These are phyloP conservation scores for Cladosporium sp. DNA, from an alignment of 2,329 filamentous ascomycete species.

Conservation along the genomic window DNA sequence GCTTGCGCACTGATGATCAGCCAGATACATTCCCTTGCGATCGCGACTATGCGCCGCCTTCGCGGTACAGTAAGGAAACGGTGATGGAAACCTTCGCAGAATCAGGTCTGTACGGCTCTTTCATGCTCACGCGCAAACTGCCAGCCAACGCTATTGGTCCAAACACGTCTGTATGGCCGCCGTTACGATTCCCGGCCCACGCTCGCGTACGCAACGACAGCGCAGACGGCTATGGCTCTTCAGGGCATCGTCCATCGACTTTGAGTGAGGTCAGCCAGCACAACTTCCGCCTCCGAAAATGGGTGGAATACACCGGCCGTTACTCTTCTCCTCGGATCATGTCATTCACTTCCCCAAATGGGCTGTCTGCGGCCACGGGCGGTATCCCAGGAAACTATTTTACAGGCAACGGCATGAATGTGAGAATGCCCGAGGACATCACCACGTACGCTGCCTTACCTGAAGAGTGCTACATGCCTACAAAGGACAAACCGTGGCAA, in stretches of 20 bases:
- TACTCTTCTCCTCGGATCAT: conserved; percentile 26
- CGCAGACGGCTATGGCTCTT: conserved; percentile 40
- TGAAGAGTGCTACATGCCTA: conserved; percentile 73
- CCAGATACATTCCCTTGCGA: conserved; percentile 19
- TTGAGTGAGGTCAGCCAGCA: conserved; percentile 61
- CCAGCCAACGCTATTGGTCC: conserved; percentile 39
- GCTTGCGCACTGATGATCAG: conserved; percentile 19
- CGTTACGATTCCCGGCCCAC: conserved; percentile 61
- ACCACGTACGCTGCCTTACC: conserved; percentile 70
- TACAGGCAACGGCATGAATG: conserved; percentile 38
- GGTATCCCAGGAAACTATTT: conserved; percentile 24
- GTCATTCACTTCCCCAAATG: conserved; percentile 23
- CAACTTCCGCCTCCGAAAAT: conserved; percentile 70
- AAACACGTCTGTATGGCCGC: conserved; percentile 63
- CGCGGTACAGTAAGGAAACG: conserved; percentile 47
- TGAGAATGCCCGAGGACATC: conserved; percentile 50
- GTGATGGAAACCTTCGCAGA: conserved; percentile 43
- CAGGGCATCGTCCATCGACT: conserved; percentile 46
- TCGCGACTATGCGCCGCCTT: conserved; percentile 17
- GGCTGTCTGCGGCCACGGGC: conserved; percentile 25
- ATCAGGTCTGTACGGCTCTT: conserved; percentile 57
- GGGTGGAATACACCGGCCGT: conserved; percentile 60
- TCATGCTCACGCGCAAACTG: conserved; percentile 59
- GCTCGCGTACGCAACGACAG: conserved; percentile 53
- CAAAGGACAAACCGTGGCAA: conserved; percentile 72